Evolutionary conservation across 495 filamentous ascomycete species (phyloP).

Genomic region (Lineolata rhizophorae): DNA sequence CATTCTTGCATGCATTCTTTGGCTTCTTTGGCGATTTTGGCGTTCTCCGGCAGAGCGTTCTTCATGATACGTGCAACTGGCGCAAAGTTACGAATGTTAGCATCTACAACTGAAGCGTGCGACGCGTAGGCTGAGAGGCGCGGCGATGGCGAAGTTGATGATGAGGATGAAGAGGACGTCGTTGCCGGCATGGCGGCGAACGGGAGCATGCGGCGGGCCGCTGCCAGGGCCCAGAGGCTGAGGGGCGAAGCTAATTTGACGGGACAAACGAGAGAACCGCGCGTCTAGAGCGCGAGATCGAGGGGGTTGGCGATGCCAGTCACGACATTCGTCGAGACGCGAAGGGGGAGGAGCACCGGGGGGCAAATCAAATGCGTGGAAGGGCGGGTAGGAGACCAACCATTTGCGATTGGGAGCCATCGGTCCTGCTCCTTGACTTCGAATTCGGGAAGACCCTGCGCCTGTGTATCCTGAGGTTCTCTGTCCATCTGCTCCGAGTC

Average conservation of each 20-base stretch:
- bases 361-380: conserved; percentile 26
- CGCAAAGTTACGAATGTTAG: conserved; percentile 77
- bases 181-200: conserved; percentile 3
- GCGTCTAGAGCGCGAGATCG: conserved; percentile 23
- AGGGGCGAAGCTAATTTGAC: conserved; percentile 2
- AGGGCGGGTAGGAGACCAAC: conserved; percentile 34
- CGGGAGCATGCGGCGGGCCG: conserved; percentile 17
- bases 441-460: conserved; percentile 57
- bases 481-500: conserved; percentile 54
- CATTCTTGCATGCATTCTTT: conserved; percentile 99
- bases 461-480: conserved; percentile 38
- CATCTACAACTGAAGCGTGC: conserved; percentile 30
- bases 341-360: conserved; percentile 30
- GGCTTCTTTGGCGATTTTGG: conserved; percentile 97
- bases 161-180: conserved; percentile 19
- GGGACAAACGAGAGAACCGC: conserved; percentile 15
- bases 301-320: conserved; percentile 27
- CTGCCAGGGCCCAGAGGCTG: conserved; percentile 17
- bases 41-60: conserved; percentile 85
- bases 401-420: conserved; percentile 99
- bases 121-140: conserved; percentile 4
- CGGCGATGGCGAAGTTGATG: conserved; percentile 18
- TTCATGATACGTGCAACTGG: conserved; percentile 99
- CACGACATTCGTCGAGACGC: conserved; percentile 18
- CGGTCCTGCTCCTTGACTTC: conserved; percentile 99